These are phyloP conservation scores for Podaxis sp. DNA, from an alignment of 768 basidiomycete genomes.

Conservation along the genomic window DNA sequence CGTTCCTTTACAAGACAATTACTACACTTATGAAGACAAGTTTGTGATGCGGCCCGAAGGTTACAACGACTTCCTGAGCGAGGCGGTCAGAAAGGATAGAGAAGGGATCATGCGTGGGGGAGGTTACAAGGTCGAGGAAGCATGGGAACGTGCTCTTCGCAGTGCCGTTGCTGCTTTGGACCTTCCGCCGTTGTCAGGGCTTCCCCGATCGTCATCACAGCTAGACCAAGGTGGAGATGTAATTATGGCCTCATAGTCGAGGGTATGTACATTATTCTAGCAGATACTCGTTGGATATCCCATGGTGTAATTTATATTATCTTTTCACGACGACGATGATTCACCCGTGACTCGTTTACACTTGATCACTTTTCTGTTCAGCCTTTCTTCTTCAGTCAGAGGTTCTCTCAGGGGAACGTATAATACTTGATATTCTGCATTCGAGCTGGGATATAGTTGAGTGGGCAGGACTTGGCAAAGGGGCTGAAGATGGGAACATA, in stretches of 20 bases:
- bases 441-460: constrained; percentile 23
- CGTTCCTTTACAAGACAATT: constrained; percentile 73
- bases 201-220: constrained; percentile 14
- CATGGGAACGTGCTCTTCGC: constrained; percentile 80
- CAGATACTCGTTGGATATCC: neutral
- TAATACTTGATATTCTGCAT: constrained; percentile 79
- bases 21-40: constrained; percentile 72
- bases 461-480: neutral
- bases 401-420: constrained; percentile 74
- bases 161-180: constrained; percentile 74
- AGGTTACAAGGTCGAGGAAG: constrained; percentile 79
- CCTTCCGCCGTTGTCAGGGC: constrained; percentile 45
- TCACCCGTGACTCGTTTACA: constrained; percentile 4
- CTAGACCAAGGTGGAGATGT: constrained; percentile 40
- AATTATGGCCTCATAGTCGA: constrained; percentile 33
- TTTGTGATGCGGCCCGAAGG: constrained; percentile 48
- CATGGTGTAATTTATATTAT: neutral
- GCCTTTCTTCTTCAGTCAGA: constrained; percentile 52
- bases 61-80: constrained; percentile 75
- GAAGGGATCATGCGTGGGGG: constrained; percentile 82
- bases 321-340: neutral
- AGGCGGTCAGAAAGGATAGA: constrained; percentile 70
- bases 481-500: neutral
- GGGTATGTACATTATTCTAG: constrained; percentile 6
- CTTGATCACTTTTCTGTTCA: constrained; percentile 47